Conservation (phyloP, 2,329 filamentous ascomycete genomes). For the Phaeoacremonium minimum region DNA sequence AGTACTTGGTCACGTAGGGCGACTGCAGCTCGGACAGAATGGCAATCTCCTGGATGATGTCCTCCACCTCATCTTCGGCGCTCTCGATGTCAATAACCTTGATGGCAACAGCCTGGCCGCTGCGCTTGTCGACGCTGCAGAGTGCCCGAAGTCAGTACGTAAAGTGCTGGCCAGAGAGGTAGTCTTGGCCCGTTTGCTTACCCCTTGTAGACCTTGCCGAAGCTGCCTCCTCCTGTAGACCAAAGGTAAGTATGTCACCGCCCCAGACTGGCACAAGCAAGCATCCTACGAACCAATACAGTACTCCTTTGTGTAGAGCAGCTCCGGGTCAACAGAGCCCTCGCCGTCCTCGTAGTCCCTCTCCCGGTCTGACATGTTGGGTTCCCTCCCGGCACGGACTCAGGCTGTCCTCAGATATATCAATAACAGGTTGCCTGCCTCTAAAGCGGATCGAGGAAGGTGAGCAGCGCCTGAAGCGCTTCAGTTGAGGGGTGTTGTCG, state of each 20-base stretch:
- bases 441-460: too few species aligned
- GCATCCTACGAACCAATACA: constrained; percentile 64
- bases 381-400: too few species aligned
- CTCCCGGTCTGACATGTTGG: constrained; percentile 44
- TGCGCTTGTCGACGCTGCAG: constrained; percentile 80
- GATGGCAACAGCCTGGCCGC: constrained; percentile 91
- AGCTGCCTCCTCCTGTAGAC: constrained; percentile 80
- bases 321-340: constrained; percentile 74
- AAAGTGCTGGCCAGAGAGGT: constrained; percentile 1
- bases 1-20: constrained; percentile 95
- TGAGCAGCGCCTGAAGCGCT: too few species aligned
- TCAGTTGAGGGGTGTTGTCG: too few species aligned
- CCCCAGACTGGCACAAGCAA: constrained; percentile 3
- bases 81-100: constrained; percentile 99
- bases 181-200: too few species aligned
- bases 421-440: too few species aligned
- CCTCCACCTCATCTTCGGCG: constrained; percentile 97
- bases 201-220: constrained; percentile 99
- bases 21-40: constrained; percentile 95
- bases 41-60: constrained; percentile 98
- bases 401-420: too few species aligned
- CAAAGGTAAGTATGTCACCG: constrained; percentile 13
- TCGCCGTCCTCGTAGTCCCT: constrained; percentile 41
- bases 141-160: constrained; percentile 3
- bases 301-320: constrained; percentile 88